phyloP scores from a whole-genome alignment of 2,329 filamentous ascomycete species.

The Aspergillus udagawae region DNA sequence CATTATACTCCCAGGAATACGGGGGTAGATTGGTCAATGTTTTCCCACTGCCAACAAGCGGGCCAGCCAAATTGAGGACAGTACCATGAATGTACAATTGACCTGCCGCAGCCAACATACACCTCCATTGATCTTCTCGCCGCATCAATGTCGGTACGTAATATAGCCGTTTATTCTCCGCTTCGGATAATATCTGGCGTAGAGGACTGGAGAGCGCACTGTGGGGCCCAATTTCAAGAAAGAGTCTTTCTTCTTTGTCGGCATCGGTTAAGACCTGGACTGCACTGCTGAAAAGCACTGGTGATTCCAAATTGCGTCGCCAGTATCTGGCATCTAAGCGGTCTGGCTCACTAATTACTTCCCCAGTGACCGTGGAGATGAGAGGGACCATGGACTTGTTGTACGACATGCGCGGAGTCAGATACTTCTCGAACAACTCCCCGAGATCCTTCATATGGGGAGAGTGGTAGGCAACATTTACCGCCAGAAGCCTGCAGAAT shows the following conservation, averaged over 20 bases:
- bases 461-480: conserved; percentile 25
- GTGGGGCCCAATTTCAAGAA: too few relatives aligned
- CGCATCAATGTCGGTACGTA: too few relatives aligned
- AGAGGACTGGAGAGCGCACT: too few relatives aligned
- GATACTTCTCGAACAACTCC: too few relatives aligned
- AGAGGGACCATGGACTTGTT: too few relatives aligned
- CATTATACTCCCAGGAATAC: conserved; percentile 15
- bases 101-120: too few relatives aligned
- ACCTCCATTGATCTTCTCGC: too few relatives aligned
- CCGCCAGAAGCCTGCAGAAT: conserved; percentile 19
- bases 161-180: not conserved
- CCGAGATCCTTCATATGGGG: conserved; percentile 15
- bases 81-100: not conserved
- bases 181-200: not conserved
- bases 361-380: not conserved
- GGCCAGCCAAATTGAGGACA: too few relatives aligned
- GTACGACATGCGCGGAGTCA: too few relatives aligned
- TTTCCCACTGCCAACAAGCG: not conserved
- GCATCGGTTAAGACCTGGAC: not conserved
- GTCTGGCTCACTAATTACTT: not conserved
- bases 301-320: conserved; percentile 4
- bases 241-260: too few relatives aligned
- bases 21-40: conserved; percentile 6
- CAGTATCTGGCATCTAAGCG: conserved; percentile 1
- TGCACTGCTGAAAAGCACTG: conserved; percentile 1